phyloP scores from a whole-genome alignment of 2,329 filamentous ascomycete genomes.

The Epicoccum nigrum region DNA sequence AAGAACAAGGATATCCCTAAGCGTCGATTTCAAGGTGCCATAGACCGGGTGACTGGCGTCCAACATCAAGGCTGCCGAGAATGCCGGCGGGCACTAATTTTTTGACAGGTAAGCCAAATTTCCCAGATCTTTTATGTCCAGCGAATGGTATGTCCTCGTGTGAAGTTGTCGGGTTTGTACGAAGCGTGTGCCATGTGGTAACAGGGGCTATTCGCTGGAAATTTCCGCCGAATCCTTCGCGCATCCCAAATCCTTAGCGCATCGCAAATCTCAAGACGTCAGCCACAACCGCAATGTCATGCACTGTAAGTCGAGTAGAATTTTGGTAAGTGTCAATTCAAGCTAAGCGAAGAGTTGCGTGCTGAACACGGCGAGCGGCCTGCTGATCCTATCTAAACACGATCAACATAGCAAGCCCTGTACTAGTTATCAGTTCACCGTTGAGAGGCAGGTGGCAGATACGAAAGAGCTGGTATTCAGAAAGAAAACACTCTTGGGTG shows the following conservation, averaged over 20 bases:
- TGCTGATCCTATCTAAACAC: conserved; percentile 1
- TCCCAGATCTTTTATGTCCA: background rate
- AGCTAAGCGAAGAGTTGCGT: background rate
- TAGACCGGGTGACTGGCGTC: background rate
- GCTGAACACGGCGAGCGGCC: conserved; percentile 1
- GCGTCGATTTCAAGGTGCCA: background rate
- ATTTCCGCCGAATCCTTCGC: conserved; percentile 8
- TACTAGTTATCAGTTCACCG: background rate
- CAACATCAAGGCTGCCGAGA: conserved; percentile 1
- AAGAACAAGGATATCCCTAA: conserved; percentile 3
- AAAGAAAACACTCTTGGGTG: too few relatives aligned
- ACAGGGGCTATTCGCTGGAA: background rate
- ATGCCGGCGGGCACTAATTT: conserved; percentile 3
- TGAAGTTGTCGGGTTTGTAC: background rate
- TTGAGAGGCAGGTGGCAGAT: background rate
- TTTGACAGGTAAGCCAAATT: conserved; percentile 7
- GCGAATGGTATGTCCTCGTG: conserved; percentile 1
- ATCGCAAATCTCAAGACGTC: conserved; percentile 3
- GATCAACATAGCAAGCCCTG: conserved; percentile 5
- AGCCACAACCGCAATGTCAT: background rate
- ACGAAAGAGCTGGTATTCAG: too few relatives aligned
- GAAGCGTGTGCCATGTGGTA: conserved; percentile 3
- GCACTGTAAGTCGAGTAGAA: background rate
- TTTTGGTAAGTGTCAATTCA: background rate
- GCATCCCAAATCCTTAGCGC: conserved; percentile 7